phyloP scores from a whole-genome alignment of 352 stramenopile species.

The Pythium rishiriense region DNA sequence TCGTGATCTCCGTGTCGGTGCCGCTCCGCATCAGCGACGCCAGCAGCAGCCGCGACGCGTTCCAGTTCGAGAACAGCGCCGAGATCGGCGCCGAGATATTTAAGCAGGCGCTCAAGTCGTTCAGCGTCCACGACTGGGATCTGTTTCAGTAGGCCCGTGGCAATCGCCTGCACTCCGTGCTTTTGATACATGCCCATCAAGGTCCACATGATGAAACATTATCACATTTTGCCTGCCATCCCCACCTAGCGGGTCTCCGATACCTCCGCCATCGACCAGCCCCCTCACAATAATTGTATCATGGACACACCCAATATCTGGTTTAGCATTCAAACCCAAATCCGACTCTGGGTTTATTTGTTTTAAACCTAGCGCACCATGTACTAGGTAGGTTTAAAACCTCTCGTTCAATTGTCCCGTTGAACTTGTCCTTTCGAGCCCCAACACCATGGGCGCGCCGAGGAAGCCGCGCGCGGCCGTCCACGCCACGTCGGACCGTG shows the following conservation, averaged over 20 bases:
- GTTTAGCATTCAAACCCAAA: too few species aligned
- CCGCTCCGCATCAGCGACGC: conserved; percentile 74
- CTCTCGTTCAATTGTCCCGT: conserved; percentile 14
- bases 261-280: too few species aligned
- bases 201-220: too few species aligned
- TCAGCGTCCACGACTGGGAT: conserved; percentile 69
- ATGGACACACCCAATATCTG: too few species aligned
- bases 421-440: conserved; percentile 8
- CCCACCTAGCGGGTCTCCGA: too few species aligned
- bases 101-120: conserved; percentile 66
- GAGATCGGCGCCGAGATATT: conserved; percentile 73
- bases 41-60: conserved; percentile 63
- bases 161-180: too few species aligned
- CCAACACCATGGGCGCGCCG: conserved; percentile 11
- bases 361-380: too few species aligned
- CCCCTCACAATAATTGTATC: too few species aligned
- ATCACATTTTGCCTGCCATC: too few species aligned
- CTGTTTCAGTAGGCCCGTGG: conserved; percentile 43
- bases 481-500: conserved; percentile 29
- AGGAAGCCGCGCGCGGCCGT: conserved; percentile 23
- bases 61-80: conserved; percentile 64
- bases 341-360: too few species aligned
- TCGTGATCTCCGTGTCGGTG: conserved; percentile 80
- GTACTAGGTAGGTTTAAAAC: too few species aligned
- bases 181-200: too few species aligned